Conservation (phyloP, 768 basidiomycete species). For the Holtermanniella nyarrowii region DNA sequence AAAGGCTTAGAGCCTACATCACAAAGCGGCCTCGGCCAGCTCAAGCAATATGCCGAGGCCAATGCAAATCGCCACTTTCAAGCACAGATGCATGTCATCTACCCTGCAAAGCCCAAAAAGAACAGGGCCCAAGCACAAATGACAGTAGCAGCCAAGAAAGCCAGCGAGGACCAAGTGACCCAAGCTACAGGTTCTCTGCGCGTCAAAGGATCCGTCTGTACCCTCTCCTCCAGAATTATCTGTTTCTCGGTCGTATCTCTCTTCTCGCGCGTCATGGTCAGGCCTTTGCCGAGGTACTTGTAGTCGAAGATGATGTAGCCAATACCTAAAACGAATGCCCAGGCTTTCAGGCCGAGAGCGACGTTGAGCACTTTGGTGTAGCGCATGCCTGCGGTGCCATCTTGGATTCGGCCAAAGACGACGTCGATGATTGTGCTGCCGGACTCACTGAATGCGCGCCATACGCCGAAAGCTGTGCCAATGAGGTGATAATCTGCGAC, state of each 20-base stretch:
- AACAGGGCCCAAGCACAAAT: neutral
- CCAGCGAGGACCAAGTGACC: neutral
- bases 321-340: constrained; percentile 3
- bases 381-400: neutral
- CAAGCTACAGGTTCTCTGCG: neutral
- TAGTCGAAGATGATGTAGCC: neutral
- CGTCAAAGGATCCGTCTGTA: neutral
- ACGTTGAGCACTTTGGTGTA: constrained; percentile 8
- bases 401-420: constrained; percentile 4
- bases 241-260: neutral
- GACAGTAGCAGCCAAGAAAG: neutral
- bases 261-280: constrained; percentile 2
- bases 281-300: constrained; percentile 4
- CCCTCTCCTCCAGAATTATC: neutral
- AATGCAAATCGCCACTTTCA: no score
- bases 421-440: neutral
- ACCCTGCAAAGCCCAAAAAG: neutral
- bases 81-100: no score
- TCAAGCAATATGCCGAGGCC: no score
- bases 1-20: no score
- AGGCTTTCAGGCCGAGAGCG: constrained; percentile 3
- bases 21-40: no score
- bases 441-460: constrained; percentile 3
- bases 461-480: neutral
- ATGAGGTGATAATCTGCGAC: neutral